Conservation (phyloP, 257 asterid species). For the Gynochthodes officinalis region DNA sequence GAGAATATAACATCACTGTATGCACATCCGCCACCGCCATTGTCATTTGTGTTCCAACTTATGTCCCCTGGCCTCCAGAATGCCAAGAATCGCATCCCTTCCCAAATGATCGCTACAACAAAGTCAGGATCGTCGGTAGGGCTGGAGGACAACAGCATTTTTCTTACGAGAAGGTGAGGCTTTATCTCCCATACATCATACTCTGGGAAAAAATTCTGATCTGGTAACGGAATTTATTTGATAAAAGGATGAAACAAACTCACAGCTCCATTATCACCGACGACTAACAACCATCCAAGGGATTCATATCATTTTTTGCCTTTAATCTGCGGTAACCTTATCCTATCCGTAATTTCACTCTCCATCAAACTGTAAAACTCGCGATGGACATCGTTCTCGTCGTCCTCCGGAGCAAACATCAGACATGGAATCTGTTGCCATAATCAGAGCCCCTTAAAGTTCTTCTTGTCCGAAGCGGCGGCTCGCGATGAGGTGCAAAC, state of each 20-base stretch:
- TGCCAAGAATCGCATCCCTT: neutral
- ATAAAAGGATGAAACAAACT: neutral
- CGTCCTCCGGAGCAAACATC: neutral
- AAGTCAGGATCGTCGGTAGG: neutral
- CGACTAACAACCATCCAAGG: neutral
- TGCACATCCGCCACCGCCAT: too few relatives aligned
- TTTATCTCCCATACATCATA: too few relatives aligned
- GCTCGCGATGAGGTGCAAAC: constrained; percentile 7
- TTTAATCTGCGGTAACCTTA: neutral
- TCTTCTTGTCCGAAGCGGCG: neutral
- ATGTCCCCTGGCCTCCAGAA: neutral
- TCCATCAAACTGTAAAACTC: neutral
- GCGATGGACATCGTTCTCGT: neutral
- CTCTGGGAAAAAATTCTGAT: neutral
- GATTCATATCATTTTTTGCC: neutral
- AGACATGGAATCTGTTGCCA: neutral
- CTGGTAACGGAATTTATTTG: neutral
- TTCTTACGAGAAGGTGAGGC: too few relatives aligned
- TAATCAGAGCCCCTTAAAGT: neutral
- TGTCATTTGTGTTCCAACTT: neutral
- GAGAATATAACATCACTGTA: neutral
- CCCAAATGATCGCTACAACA: neutral
- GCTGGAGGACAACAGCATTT: neutral
- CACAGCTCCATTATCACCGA: neutral
- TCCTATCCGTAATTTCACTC: neutral